Percentiles rank a stretch among this genome's conserved stretches.
Conservation (phyloP, 345 rosid genomes). For the Viola odorata region DNA sequence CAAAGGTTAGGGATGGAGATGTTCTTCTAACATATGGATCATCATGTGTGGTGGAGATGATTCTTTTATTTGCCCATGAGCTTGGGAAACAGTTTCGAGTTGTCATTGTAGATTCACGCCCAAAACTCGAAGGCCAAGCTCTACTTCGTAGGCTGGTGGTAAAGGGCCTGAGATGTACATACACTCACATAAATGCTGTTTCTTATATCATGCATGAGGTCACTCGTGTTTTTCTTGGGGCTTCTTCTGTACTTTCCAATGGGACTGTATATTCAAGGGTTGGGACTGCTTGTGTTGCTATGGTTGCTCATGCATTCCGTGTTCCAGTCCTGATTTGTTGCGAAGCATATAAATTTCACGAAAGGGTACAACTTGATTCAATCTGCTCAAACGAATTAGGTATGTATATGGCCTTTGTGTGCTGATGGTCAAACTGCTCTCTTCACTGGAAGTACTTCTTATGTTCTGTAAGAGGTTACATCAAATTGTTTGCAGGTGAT, state of each 20-base stretch:
- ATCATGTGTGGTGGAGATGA: slow-evolving; percentile 81
- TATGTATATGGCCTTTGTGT: slow-evolving; percentile 17
- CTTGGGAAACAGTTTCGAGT: slow-evolving; percentile 71
- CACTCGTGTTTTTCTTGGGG: slow-evolving; percentile 84
- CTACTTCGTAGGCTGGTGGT: slow-evolving; percentile 82
- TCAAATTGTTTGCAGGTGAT: slow-evolving; percentile 50
- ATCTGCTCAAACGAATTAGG: slow-evolving; percentile 96
- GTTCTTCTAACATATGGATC: slow-evolving; percentile 90
- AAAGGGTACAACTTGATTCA: slow-evolving; percentile 93
- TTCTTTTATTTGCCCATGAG: slow-evolving; percentile 75
- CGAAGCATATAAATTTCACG: slow-evolving; percentile 93
- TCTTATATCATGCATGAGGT: slow-evolving; percentile 95
- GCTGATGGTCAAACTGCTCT: background rate
- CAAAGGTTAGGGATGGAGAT: slow-evolving; percentile 83
- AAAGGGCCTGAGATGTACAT: slow-evolving; percentile 76
- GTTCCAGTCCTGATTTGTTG: slow-evolving; percentile 90
- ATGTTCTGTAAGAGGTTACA: background rate
- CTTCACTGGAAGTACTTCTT: background rate
- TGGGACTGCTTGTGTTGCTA: slow-evolving; percentile 94
- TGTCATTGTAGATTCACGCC: slow-evolving; percentile 84
- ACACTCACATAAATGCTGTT: slow-evolving; percentile 80
- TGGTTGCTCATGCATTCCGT: slow-evolving; percentile 86
- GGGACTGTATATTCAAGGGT: slow-evolving; percentile 94
- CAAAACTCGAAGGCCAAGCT: slow-evolving; percentile 82
- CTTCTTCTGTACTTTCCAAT: slow-evolving; percentile 84